phyloP scores from a whole-genome alignment of 306 rosid genomes.

The Nissolia schottii region DNA sequence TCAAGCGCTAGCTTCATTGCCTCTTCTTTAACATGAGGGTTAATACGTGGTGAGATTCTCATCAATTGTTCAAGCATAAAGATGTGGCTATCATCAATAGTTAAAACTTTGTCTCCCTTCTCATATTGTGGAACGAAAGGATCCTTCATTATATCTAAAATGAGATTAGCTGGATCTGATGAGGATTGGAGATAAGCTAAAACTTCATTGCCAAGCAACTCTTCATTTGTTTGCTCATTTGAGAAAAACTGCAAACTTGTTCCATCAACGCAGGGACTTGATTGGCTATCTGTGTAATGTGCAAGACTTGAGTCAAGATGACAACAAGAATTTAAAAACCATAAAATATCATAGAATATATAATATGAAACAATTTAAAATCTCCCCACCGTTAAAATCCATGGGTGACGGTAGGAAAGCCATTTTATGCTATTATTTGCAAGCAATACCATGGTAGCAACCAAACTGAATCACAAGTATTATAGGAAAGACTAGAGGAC shows the following conservation, averaged over 20 bases:
- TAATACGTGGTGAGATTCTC: constrained; percentile 28
- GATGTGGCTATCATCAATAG: constrained; percentile 1
- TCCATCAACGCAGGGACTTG: constrained; percentile 8
- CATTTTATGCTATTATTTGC: not conserved
- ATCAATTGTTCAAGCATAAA: constrained; percentile 26
- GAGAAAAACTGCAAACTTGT: constrained; percentile 16
- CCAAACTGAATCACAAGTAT: not conserved
- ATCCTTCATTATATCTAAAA: constrained; percentile 36
- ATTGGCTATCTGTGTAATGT: constrained; percentile 25
- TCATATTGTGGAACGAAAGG: constrained; percentile 18
- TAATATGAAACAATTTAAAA: not conserved
- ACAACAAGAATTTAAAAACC: not conserved
- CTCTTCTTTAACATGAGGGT: constrained; percentile 26
- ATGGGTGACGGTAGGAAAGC: not conserved
- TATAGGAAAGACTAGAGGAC: not conserved
- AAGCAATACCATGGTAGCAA: not conserved
- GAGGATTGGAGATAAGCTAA: constrained; percentile 22
- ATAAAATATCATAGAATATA: not conserved
- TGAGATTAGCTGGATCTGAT: constrained; percentile 42
- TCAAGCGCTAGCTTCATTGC: constrained; percentile 42
- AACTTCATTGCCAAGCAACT: constrained; percentile 14
- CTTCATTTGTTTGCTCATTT: constrained; percentile 19
- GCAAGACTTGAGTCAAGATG: constrained; percentile 4
- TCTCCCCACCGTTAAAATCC: not conserved
- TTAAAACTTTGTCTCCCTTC: constrained; percentile 7